phyloP scores from a whole-genome alignment of 495 filamentous ascomycete species.

The Lasiosphaeriaceae sp. region DNA sequence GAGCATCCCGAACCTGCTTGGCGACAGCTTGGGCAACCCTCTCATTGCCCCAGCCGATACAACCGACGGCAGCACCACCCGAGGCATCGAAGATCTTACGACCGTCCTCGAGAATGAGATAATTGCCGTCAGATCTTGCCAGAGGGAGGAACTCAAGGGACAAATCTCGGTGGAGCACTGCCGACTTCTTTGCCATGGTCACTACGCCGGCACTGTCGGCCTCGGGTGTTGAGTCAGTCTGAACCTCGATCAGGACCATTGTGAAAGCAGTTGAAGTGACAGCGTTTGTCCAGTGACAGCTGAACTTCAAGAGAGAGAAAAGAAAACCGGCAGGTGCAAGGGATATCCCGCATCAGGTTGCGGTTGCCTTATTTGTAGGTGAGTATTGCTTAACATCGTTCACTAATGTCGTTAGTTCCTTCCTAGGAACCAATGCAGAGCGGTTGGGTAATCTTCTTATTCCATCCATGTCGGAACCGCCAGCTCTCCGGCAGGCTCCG shows the following conservation, averaged over 20 bases:
- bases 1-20: conserved; percentile 34
- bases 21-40: conserved; percentile 42
- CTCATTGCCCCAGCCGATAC: conserved; percentile 45
- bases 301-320: no score
- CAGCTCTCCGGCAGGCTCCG: conserved; percentile 2
- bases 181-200: conserved; percentile 16
- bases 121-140: conserved; percentile 30
- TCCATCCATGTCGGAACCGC: not conserved
- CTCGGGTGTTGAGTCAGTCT: not conserved
- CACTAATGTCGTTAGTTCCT: not conserved
- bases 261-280: no score
- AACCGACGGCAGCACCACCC: conserved; percentile 52
- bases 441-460: conserved; percentile 1
- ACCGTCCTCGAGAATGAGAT: conserved; percentile 51
- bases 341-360: no score
- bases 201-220: not conserved
- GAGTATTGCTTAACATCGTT: not conserved
- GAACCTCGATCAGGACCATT: conserved; percentile 9
- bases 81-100: conserved; percentile 61
- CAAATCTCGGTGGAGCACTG: conserved; percentile 36
- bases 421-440: conserved; percentile 10
- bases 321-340: no score
- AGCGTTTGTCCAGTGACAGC: no score
- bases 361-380: conserved; percentile 5
- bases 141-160: conserved; percentile 19